Conservation (phyloP, 495 filamentous ascomycete genomes). For the Daldinia childiae region DNA sequence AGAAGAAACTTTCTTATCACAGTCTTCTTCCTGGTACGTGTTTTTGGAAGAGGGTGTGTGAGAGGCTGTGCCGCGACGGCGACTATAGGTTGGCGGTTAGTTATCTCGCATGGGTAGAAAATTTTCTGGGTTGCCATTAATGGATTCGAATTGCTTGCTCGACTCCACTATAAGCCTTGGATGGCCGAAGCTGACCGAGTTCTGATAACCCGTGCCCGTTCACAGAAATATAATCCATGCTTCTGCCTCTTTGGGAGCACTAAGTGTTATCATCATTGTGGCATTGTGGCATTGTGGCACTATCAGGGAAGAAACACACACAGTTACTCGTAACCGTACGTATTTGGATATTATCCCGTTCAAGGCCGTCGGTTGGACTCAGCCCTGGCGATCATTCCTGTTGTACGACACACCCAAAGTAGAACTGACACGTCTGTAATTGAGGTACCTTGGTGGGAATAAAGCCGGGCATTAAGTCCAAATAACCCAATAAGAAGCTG, state of each 20-base stretch:
- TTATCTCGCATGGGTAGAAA: slow-evolving; percentile 40
- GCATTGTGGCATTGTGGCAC: too few relatives aligned
- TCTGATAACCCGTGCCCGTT: slow-evolving; percentile 10
- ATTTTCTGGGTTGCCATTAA: slow-evolving; percentile 34
- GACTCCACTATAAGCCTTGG: slow-evolving; percentile 38
- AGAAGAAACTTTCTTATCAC: slow-evolving; percentile 34
- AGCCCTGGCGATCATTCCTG: slow-evolving; percentile 40
- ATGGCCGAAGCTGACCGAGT: slow-evolving; percentile 41
- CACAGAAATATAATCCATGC: slow-evolving; percentile 17
- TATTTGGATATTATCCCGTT: slow-evolving; percentile 30
- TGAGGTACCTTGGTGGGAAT: slow-evolving; percentile 23
- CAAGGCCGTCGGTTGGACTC: slow-evolving; percentile 8
- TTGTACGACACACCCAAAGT: slow-evolving; percentile 29
- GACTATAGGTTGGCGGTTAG: slow-evolving; percentile 21
- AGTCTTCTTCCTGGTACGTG: slow-evolving; percentile 16
- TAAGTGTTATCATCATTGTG: slow-evolving; percentile 7
- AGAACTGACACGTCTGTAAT: slow-evolving; percentile 16
- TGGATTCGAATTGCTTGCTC: slow-evolving; percentile 18
- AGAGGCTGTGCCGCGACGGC: slow-evolving; percentile 20
- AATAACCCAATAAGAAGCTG: slow-evolving; percentile 23
- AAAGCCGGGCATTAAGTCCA: slow-evolving; percentile 18
- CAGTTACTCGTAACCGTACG: slow-evolving; percentile 12
- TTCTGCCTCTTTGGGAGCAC: slow-evolving; percentile 5
- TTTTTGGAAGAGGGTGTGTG: background rate
- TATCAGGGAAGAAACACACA: slow-evolving; percentile 5